Evolutionary conservation across 1,139 yeast species (phyloP).

Genomic region (Torulaspora globosa): DNA sequence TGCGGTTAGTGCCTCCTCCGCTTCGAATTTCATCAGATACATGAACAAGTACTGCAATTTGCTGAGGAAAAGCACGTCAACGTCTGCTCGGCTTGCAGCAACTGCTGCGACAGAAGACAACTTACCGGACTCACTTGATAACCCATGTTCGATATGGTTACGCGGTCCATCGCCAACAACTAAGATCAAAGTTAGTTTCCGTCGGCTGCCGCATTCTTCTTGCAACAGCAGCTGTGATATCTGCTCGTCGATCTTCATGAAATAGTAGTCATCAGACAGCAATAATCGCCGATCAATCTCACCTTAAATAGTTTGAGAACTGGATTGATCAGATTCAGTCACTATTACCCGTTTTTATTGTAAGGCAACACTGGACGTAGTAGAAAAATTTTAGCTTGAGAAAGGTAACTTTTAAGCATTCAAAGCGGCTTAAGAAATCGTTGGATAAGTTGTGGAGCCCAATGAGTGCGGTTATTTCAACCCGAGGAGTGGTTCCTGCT

Average conservation of each 20-base stretch:
- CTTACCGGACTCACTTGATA: constrained; percentile 12
- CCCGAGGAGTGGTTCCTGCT: constrained; percentile 7
- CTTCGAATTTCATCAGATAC: constrained; percentile 35
- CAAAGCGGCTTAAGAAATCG: neutral
- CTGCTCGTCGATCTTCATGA: constrained; percentile 8
- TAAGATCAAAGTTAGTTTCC: constrained; percentile 23
- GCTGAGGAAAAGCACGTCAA: constrained; percentile 32
- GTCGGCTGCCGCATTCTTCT: constrained; percentile 6
- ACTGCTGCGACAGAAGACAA: constrained; percentile 24
- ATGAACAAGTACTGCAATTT: constrained; percentile 34
- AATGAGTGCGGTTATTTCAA: constrained; percentile 10
- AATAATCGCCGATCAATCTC: neutral
- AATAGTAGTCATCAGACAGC: constrained; percentile 1
- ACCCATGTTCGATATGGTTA: constrained; percentile 23
- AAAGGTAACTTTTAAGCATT: neutral
- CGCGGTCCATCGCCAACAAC: constrained; percentile 30
- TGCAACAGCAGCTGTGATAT: constrained; percentile 10
- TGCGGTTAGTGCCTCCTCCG: constrained; percentile 14
- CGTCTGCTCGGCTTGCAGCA: constrained; percentile 17
- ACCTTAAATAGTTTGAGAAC: neutral
- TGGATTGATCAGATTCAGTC: neutral
- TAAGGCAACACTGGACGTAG: neutral
- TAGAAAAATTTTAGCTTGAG: constrained; percentile 5
- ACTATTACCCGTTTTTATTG: constrained; percentile 8
- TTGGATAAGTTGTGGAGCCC: neutral